Conservation (phyloP, 495 filamentous ascomycete genomes). For the Hypoxylon lienhwacheense region DNA sequence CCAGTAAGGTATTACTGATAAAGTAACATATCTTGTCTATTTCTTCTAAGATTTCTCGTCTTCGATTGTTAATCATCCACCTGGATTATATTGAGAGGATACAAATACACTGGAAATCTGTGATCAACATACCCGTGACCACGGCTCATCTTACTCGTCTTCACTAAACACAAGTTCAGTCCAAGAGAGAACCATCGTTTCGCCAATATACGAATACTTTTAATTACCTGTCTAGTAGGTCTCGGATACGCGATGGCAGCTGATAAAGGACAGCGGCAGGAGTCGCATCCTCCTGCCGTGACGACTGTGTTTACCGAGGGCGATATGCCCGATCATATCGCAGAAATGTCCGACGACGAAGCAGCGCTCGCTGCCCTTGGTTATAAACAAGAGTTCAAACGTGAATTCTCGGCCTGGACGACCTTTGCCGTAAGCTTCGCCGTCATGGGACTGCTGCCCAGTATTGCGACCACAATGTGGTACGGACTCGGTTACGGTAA, state of each 20-base stretch:
- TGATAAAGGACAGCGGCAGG: slow-evolving; percentile 1
- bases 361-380: slow-evolving; percentile 69
- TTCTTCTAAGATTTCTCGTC: no score
- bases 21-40: no score
- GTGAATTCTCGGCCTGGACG: slow-evolving; percentile 82
- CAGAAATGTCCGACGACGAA: slow-evolving; percentile 59
- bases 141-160: no score
- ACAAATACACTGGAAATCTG: no score
- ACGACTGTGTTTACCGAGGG: slow-evolving; percentile 68
- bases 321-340: slow-evolving; percentile 55
- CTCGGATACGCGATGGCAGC: slow-evolving; percentile 14
- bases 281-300: slow-evolving; percentile 56
- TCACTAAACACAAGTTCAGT: no score
- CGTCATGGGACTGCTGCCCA: slow-evolving; percentile 71
- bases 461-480: slow-evolving; percentile 72
- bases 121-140: no score
- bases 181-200: neutral
- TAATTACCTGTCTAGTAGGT: no score
- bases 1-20: no score
- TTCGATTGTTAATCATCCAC: no score
- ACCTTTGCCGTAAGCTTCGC: slow-evolving; percentile 80
- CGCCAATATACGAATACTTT: no score
- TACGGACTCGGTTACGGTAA: slow-evolving; percentile 78
- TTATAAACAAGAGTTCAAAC: slow-evolving; percentile 80
- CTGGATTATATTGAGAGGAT: no score